phyloP scores from a whole-genome alignment of 139 green algal genomes.

The Chlorella sp. region DNA sequence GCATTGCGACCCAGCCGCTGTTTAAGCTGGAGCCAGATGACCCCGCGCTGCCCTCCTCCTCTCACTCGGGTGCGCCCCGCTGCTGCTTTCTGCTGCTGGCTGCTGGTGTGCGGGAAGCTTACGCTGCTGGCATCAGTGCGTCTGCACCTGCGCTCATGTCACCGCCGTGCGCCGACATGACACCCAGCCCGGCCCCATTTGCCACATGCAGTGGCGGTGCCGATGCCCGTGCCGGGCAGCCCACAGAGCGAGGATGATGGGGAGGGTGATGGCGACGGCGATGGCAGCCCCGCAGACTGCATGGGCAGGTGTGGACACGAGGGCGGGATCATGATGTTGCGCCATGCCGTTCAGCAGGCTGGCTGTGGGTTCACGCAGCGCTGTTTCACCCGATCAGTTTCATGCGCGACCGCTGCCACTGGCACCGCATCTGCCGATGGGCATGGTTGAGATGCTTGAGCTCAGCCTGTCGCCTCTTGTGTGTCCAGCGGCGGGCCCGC shows the following conservation, averaged over 20 bases:
- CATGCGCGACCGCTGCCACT: no score
- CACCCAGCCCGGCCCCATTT: neutral
- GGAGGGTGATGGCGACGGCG: neutral
- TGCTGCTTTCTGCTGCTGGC: neutral
- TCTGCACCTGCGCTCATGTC: no score
- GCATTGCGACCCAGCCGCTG: neutral
- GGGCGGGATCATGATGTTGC: neutral
- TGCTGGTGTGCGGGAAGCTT: neutral
- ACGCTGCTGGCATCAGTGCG: no score
- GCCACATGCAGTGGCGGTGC: neutral
- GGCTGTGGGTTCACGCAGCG: no score
- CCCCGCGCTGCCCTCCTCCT: conserved; percentile 30
- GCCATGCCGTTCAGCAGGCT: neutral
- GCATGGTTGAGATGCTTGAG: no score
- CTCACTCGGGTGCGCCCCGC: conserved; percentile 13
- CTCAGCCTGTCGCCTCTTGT: no score
- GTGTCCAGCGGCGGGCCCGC: no score
- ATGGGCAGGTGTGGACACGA: neutral
- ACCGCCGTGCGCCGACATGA: no score
- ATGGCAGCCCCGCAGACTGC: conserved; percentile 21
- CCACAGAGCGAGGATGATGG: conserved; percentile 5
- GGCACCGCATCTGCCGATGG: no score
- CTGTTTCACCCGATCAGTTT: no score
- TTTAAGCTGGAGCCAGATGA: conserved; percentile 24
- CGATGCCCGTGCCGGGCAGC: conserved; percentile 25